Conservation (phyloP, 192 early-diverging fungal species). For the Linnemannia schmuckeri region DNA sequence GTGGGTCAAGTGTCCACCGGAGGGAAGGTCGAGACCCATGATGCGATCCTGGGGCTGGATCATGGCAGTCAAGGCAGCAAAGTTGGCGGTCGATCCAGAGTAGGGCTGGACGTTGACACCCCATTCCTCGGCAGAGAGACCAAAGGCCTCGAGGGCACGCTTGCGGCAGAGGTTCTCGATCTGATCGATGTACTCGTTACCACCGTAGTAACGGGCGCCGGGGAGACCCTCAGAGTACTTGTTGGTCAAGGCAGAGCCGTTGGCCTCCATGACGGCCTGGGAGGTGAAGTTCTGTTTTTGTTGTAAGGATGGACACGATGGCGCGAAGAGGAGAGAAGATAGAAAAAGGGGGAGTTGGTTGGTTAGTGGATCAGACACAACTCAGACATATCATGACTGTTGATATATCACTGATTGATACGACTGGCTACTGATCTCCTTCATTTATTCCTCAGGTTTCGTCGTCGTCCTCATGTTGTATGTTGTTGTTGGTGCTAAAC, state of each 20-base stretch:
- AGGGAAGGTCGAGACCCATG: slow-evolving; percentile 99
- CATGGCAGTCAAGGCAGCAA: slow-evolving; percentile 96
- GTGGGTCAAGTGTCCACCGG: slow-evolving; percentile 99
- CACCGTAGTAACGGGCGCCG: slow-evolving; percentile 99
- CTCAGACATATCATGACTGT: not conserved
- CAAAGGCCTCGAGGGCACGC: slow-evolving; percentile 95
- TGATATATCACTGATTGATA: too few relatives aligned
- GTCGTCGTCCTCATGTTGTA: too few relatives aligned
- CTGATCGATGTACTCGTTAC: slow-evolving; percentile 98
- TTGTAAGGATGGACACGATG: slow-evolving; percentile 1
- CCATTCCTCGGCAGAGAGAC: slow-evolving; percentile 91
- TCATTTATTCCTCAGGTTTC: not conserved
- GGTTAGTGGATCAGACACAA: not conserved
- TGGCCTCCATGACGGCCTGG: slow-evolving; percentile 99
- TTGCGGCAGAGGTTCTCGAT: slow-evolving; percentile 96
- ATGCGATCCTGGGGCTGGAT: slow-evolving; percentile 97
- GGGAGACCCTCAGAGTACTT: slow-evolving; percentile 99
- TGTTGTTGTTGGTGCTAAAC: too few relatives aligned
- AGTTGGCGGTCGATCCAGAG: slow-evolving; percentile 99
- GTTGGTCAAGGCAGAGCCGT: slow-evolving; percentile 99
- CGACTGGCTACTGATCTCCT: not conserved
- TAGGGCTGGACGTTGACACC: slow-evolving; percentile 99
- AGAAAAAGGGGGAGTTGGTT: not conserved
- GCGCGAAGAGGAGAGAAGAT: not conserved
- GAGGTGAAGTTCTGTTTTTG: slow-evolving; percentile 95